Evolutionary conservation across 176 grass and related monocot genomes (phyloP).

Genomic region (Ananas comosus): DNA sequence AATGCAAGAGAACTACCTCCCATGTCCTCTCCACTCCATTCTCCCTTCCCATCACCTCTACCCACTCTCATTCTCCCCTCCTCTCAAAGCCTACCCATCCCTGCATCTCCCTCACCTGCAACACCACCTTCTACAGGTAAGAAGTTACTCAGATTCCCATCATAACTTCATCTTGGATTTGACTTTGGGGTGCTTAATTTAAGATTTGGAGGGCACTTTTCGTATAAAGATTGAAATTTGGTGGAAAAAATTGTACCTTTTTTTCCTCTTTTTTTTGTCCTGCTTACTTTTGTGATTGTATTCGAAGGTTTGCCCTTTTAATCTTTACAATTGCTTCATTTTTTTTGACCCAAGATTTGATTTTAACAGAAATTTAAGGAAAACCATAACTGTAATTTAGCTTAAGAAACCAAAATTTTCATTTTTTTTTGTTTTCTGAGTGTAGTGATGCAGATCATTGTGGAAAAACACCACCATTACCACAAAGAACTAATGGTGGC

Average conservation of each 20-base stretch:
- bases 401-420: neutral
- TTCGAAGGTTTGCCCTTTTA: neutral
- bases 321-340: neutral
- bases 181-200: slow-evolving; percentile 3
- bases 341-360: neutral
- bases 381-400: neutral
- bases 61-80: neutral
- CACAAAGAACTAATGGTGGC: slow-evolving; percentile 66
- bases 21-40: neutral
- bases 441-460: slow-evolving; percentile 46
- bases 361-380: neutral
- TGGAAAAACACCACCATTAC: slow-evolving; percentile 43
- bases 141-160: neutral
- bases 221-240: neutral
- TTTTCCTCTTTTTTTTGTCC: neutral
- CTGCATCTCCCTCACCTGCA: slow-evolving; percentile 3
- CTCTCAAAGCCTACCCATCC: neutral
- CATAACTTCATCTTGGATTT: neutral
- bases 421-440: neutral
- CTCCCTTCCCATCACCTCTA: neutral
- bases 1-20: neutral
- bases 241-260: neutral
- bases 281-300: neutral
- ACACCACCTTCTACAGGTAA: slow-evolving; percentile 45
- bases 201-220: neutral